Conservation (phyloP, 371 early-diverging fungal genomes). For the Entomophthora muscae region DNA sequence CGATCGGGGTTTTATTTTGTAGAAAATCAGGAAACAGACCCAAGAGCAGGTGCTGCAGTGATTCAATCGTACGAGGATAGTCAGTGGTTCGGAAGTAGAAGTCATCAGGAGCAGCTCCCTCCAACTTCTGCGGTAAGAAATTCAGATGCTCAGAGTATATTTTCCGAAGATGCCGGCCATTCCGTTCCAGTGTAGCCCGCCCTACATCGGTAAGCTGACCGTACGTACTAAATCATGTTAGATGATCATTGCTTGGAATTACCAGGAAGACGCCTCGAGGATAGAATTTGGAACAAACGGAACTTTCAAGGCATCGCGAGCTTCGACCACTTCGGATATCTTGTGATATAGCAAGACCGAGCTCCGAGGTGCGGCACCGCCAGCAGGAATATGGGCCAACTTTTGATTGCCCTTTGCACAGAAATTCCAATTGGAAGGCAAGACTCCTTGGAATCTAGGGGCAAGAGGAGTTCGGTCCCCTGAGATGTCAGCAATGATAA, state of each 20-base stretch:
- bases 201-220: slow-evolving; percentile 66
- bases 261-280: neutral
- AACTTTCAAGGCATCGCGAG: too few species aligned
- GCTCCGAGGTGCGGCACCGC: neutral
- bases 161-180: slow-evolving; percentile 37
- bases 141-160: slow-evolving; percentile 39
- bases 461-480: slow-evolving; percentile 8
- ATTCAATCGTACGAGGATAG: slow-evolving; percentile 52
- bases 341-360: neutral
- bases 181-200: slow-evolving; percentile 28
- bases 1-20: slow-evolving; percentile 6
- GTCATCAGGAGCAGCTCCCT: slow-evolving; percentile 16
- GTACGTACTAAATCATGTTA: slow-evolving; percentile 23
- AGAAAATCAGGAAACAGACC: slow-evolving; percentile 40
- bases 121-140: slow-evolving; percentile 15
- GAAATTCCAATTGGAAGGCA: slow-evolving; percentile 7
- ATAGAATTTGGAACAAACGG: neutral
- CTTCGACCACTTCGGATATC: neutral
- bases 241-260: neutral
- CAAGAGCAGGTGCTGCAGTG: slow-evolving; percentile 43
- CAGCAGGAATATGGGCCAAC: neutral
- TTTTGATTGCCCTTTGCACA: neutral
- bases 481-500: neutral
- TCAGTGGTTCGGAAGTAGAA: slow-evolving; percentile 46
- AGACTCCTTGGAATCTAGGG: neutral